phyloP scores from a whole-genome alignment of 2,329 filamentous ascomycete genomes.

The Fusarium setosum region DNA sequence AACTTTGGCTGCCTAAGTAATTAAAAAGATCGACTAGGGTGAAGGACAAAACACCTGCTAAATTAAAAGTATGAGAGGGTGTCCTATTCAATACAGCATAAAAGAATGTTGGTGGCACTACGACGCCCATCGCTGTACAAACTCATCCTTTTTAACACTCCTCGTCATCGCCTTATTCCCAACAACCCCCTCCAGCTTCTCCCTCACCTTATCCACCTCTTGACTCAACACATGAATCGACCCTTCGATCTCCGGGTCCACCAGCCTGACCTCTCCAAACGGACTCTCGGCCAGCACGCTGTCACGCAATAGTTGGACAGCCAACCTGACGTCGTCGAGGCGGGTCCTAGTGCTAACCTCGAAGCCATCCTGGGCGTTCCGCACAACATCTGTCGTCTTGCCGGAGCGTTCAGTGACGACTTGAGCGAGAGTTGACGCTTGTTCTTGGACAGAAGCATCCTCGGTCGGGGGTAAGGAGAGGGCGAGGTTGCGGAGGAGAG shows the following conservation, averaged over 20 bases:
- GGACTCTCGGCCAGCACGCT: slow-evolving; percentile 65
- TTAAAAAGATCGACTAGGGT: too few relatives aligned
- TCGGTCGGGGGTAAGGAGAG: slow-evolving; percentile 53
- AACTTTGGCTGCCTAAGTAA: too few relatives aligned
- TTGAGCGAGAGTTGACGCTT: slow-evolving; percentile 49
- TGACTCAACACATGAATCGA: slow-evolving; percentile 59
- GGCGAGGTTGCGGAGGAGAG: slow-evolving; percentile 61
- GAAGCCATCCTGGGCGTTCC: slow-evolving; percentile 61
- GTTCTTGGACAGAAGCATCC: slow-evolving; percentile 36
- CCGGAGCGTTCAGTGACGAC: slow-evolving; percentile 52
- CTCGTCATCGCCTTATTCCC: slow-evolving; percentile 49
- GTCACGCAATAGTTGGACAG: slow-evolving; percentile 61
- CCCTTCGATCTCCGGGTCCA: slow-evolving; percentile 64
- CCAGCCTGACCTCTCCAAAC: slow-evolving; percentile 59
- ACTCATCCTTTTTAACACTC: slow-evolving; percentile 61
- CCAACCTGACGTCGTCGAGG: slow-evolving; percentile 59
- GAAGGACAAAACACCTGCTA: too few relatives aligned
- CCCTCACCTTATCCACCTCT: slow-evolving; percentile 56
- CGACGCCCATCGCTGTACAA: slow-evolving; percentile 51
- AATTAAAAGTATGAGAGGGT: too few relatives aligned
- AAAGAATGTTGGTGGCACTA: too few relatives aligned
- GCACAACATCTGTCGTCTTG: slow-evolving; percentile 58
- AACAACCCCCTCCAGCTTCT: slow-evolving; percentile 53
- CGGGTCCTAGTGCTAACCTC: slow-evolving; percentile 56
- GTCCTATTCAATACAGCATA: too few relatives aligned